Base-by-base conservation (phyloP, 495 filamentous ascomycete species). In the Neurospora sp. region DNA sequence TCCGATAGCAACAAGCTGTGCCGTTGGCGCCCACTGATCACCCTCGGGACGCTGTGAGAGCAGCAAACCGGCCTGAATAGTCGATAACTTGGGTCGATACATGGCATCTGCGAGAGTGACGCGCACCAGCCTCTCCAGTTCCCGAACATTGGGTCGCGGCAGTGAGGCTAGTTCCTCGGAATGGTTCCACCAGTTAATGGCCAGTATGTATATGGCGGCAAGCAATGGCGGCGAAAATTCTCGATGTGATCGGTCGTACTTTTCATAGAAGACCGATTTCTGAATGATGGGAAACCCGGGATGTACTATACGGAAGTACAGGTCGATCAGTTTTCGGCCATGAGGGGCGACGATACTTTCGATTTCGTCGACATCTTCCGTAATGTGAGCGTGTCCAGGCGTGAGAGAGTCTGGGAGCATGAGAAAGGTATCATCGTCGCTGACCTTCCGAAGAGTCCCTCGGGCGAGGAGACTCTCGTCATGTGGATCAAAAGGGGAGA, bases 221-320 rank as follows among this genome's bases (percentile, higher is more conserved):
- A 98, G 86, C 4, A 98, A 85, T 6, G 95, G 87, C 31, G 96
- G 93, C 20, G 94, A 93, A 78, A 97, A 89, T 73, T 92, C 89
- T 27, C 88, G 89, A 76, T 93, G 88, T 37, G 92, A 90, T 35
- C 91, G 89, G 31, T 89, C 86, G 78, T 96, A 93, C 76, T 94
- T 92, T 76, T 96, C 92, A 76, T 92, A 89, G 79, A 97, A 97
- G 41, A 94, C 88, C 74, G 90, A 88, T 83, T 97, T 94, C 77
- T 97, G 91, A 70, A 97, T 84, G 73, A 99, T 93, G 40, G 95
- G 95, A 76, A 97, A 96, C 73, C 88, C 93, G 1, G 94, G 94
- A 80, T 98, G 96, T 66, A 98, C 90, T 71, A 93, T 86, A 71
- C 90, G 88, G 77, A 97, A 97, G 85, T 94, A 99, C 70, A 96